Evolutionary conservation across 345 rosid genomes (phyloP).

Genomic region (Heritiera littoralis): DNA sequence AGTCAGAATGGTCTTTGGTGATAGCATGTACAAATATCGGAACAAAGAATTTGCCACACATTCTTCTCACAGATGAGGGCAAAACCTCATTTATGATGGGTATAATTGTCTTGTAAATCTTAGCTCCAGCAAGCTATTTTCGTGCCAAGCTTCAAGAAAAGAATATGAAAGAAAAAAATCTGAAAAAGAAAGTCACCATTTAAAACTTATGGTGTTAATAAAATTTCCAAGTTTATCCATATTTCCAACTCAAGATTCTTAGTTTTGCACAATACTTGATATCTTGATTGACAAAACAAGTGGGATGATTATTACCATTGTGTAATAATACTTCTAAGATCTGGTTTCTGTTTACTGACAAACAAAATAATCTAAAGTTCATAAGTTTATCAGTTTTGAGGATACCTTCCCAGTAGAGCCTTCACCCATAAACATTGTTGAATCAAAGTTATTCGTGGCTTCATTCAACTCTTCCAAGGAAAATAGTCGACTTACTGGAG

Average conservation of each 20-base stretch:
- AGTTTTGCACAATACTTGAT: not conserved
- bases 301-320: not conserved
- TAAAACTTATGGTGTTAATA: not conserved
- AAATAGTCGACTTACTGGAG: constrained; percentile 51
- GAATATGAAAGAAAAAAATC: not conserved
- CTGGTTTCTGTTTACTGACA: not conserved
- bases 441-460: constrained; percentile 70
- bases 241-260: not conserved
- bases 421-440: constrained; percentile 71
- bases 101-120: not conserved
- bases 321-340: not conserved
- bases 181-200: no score
- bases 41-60: not conserved
- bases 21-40: constrained; percentile 13
- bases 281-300: not conserved
- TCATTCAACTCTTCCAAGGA: constrained; percentile 78
- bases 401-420: constrained; percentile 85
- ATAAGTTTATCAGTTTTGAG: not conserved
- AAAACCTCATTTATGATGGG: not conserved
- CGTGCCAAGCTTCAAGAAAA: not conserved
- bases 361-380: not conserved
- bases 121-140: not conserved
- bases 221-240: not conserved
- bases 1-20: not conserved
- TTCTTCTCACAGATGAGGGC: not conserved